A percentile compares a stretch with the other conserved stretches of the same genome.
phyloP scores from a whole-genome alignment of 1,284 basidiomycete genomes.

The Paramarasmius palmivorus region DNA sequence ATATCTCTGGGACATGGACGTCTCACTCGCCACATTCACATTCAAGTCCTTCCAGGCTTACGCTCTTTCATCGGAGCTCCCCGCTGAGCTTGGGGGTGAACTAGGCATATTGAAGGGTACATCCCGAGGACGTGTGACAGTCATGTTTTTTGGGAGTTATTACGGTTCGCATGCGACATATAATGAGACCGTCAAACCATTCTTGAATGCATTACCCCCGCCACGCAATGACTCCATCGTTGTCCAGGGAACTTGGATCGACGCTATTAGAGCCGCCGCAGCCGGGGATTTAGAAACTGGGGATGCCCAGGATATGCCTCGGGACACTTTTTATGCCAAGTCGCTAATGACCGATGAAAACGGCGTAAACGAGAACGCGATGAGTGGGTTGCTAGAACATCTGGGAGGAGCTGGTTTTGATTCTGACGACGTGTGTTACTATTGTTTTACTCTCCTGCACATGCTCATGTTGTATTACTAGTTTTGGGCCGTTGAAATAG shows the following conservation, averaged over 20 bases:
- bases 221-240: constrained; percentile 1
- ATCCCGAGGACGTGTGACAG: constrained; percentile 24
- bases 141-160: constrained; percentile 14
- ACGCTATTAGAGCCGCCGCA: constrained; percentile 11
- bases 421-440: too few relatives aligned
- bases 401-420: constrained; percentile 32
- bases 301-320: constrained; percentile 25
- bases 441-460: not conserved
- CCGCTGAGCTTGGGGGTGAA: too few relatives aligned
- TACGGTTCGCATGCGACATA: constrained; percentile 16
- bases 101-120: constrained; percentile 31
- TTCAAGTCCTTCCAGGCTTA: constrained; percentile 40
- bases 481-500: constrained; percentile 46
- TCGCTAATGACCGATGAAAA: constrained; percentile 39
- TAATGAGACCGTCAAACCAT: constrained; percentile 27
- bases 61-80: constrained; percentile 37
- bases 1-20: constrained; percentile 38
- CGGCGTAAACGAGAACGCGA: constrained; percentile 28
- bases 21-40: constrained; percentile 29
- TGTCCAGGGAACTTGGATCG: constrained; percentile 14
- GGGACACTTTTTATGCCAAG: constrained; percentile 50
- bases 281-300: constrained; percentile 30
- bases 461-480: not conserved
- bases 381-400: constrained; percentile 33
- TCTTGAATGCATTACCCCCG: constrained; percentile 18